These are phyloP conservation scores for Juncus inflexus DNA, from an alignment of 176 grass and related monocot genomes.

Conservation along the genomic window DNA sequence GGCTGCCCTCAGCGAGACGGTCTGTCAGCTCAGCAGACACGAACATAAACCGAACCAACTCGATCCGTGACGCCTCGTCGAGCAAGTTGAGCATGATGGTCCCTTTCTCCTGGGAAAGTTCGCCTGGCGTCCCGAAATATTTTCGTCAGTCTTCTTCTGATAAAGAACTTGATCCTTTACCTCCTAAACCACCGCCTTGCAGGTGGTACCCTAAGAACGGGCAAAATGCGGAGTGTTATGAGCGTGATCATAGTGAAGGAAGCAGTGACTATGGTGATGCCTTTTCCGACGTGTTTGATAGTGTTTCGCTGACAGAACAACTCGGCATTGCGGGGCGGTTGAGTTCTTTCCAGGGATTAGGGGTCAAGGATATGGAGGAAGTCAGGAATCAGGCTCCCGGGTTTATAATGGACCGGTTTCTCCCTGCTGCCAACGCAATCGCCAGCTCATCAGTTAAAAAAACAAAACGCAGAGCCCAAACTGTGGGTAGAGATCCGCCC, in stretches of 20 bases:
- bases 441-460: constrained; percentile 36
- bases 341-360: constrained; percentile 67
- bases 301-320: constrained; percentile 52
- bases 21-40: constrained; percentile 41
- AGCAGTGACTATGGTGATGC: constrained; percentile 42
- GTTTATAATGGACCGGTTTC: constrained; percentile 61
- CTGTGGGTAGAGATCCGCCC: neutral
- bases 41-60: constrained; percentile 21
- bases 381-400: constrained; percentile 38
- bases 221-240: constrained; percentile 15
- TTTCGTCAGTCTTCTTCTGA: neutral
- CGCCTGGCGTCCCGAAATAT: constrained; percentile 68
- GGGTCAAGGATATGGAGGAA: constrained; percentile 51
- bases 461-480: constrained; percentile 16
- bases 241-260: constrained; percentile 40
- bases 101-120: constrained; percentile 95
- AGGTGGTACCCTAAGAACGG: constrained; percentile 22
- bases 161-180: constrained; percentile 28
- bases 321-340: constrained; percentile 52
- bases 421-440: constrained; percentile 25
- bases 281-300: constrained; percentile 67
- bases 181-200: constrained; percentile 55
- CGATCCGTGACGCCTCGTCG: constrained; percentile 32
- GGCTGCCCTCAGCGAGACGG: constrained; percentile 60
- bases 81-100: constrained; percentile 44